Evolutionary conservation across 179 eudicot species (phyloP).

Genomic region (Spergularia azorica): DNA sequence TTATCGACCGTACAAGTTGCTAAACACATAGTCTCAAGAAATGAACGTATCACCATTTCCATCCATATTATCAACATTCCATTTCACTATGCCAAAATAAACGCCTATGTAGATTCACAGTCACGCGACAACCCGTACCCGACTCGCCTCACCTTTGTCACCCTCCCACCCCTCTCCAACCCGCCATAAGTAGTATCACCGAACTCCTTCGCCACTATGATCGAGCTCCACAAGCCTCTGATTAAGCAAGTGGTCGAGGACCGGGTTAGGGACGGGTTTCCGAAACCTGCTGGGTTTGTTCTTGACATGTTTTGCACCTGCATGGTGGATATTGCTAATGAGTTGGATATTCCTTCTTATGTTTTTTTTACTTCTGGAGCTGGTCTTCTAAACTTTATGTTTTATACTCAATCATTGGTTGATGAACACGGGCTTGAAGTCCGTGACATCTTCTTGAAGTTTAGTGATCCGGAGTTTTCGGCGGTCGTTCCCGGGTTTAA

Average conservation of each 20-base stretch:
- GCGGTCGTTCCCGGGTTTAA: constrained; percentile 5
- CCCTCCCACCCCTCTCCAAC: constrained; percentile 23
- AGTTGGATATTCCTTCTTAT: constrained; percentile 23
- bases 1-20: constrained; percentile 37
- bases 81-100: neutral
- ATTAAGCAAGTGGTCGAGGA: constrained; percentile 24
- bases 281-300: constrained; percentile 27
- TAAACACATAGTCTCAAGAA: constrained; percentile 26
- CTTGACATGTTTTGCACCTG: constrained; percentile 35
- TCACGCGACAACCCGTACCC: constrained; percentile 23
- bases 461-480: constrained; percentile 4
- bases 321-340: constrained; percentile 29
- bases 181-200: neutral
- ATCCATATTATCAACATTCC: constrained; percentile 29
- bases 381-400: constrained; percentile 2
- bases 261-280: neutral
- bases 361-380: constrained; percentile 31
- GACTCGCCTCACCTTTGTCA: constrained; percentile 11
- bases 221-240: constrained; percentile 27
- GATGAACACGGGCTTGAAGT: constrained; percentile 11
- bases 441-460: neutral
- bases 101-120: constrained; percentile 12
- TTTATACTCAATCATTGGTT: neutral
- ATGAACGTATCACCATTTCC: constrained; percentile 26
- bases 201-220: neutral